Base-by-base conservation (phyloP, 306 rosid species). In the Dicorynia guianensis region DNA sequence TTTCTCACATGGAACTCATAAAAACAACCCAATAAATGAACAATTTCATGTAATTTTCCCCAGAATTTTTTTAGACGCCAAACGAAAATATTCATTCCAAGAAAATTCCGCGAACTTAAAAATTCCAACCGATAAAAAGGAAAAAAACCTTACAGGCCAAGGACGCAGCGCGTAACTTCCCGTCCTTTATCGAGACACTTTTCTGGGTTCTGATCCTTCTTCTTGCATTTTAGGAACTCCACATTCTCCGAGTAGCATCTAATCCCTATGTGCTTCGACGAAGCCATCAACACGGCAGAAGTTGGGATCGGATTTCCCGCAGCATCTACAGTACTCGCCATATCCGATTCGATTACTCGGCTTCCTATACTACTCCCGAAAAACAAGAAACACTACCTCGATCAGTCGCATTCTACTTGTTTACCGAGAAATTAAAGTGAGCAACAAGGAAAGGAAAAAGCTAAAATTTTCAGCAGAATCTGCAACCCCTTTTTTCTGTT, bases 81-180 rank as follows among this genome's bases (percentile, higher is more conserved):
- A 15, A 20, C 15, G 42, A 75, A 42, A 11, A 53, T 6, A 8
- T 36, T 20, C 19, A 35, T 49, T 49, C 15, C 47, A 6, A 36
- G 8, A 54, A 55, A 36, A 33, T 46, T 34, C 8, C 36, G 6
- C 38, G 8, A 64, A 57, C 8, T 5, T 15, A 63, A 19, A 1
- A 25, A 25, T 25, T 25, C 30, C 2, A 25, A 25, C 30, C 30
- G 1, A 52, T 48, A 25, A 6, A 25, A 13, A 1, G 0, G 5
- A 38, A 50, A 1, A 50, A 38, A 5, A 53, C 15, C 46, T 79
- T 76, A 88, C 93, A 85, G 81, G 79, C 76, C 70, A 39, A 88
- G 90, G 57, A 83, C 90, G 80, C 93, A 88, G 61, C 90, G 90
- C 50, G 90, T 88, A 76, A 88, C 90, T 71, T 88, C 88, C 40